phyloP scores from a whole-genome alignment of 352 stramenopile genomes.

The Globisporangium cystogenes region DNA sequence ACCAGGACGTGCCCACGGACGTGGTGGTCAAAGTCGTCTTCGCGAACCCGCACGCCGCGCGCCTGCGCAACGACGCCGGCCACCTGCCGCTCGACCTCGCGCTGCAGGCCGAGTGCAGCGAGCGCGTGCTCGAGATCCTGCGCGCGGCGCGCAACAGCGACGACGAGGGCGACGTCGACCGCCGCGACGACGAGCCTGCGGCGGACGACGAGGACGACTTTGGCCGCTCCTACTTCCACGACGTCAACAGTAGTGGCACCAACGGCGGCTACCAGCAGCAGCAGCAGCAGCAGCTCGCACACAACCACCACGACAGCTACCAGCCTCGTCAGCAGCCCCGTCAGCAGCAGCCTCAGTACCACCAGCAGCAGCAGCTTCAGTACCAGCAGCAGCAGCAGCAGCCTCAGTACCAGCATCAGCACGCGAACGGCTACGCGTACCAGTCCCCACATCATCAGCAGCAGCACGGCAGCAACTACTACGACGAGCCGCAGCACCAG shows the following conservation, averaged over 20 bases:
- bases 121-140: conserved; percentile 69
- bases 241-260: conserved; percentile 22
- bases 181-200: conserved; percentile 19
- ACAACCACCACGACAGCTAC: conserved; percentile 16
- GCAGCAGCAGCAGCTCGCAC: conserved; percentile 1
- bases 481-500: conserved; percentile 9
- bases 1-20: conserved; percentile 66
- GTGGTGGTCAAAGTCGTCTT: conserved; percentile 79
- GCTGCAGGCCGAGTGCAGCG: conserved; percentile 64
- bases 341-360: conserved; percentile 23
- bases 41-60: conserved; percentile 66
- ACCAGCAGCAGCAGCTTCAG: conserved; percentile 15
- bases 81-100: conserved; percentile 72
- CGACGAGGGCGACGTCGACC: conserved; percentile 22
- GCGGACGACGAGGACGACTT: conserved; percentile 32
- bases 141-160: conserved; percentile 40
- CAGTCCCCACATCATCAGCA: conserved; percentile 14
- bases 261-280: conserved; percentile 28
- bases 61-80: conserved; percentile 66
- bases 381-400: conserved; percentile 15
- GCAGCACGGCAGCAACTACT: conserved; percentile 19
- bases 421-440: conserved; percentile 8
- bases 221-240: conserved; percentile 30
- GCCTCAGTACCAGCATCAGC: conserved; percentile 20
- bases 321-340: conserved; percentile 18